Evolutionary conservation across 257 asterid species (phyloP), one percentile per base, ranked within the genome.

Genomic region (Phtheirospermum japonicum): DNA sequence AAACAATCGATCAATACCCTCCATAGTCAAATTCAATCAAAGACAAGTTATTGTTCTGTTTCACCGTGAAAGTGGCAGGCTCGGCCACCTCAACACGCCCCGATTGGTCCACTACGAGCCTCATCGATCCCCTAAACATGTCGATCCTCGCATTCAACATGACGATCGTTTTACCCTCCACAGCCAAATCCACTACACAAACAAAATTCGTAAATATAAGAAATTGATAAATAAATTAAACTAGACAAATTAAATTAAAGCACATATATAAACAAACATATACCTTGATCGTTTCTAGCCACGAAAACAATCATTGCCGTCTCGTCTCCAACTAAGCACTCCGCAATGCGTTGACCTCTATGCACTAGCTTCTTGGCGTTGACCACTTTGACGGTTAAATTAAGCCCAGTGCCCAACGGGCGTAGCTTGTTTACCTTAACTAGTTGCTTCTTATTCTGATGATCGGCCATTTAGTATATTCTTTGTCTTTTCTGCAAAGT

Each of bases 111-210:
- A 80, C 88, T 0, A 81, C 86, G 10, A 84, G 82, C 83, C 95
- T 82, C 93, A 87, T 87, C 4, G 93, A 82, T 60, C 95, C 95
- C 72, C 84, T 84, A 81, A 84, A 84, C 85, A 85, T 82, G 81
- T 87, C 95, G 0, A 87, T 71, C 65, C 70, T 87, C 7, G 93
- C 95, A 32, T 87, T 87, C 20, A 83, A 57, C 49, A 87, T 77
- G 67, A 70, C 63, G 4, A 87, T 68, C 2, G 95, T 87, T 65
- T 56, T 76, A 3, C 89, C 90, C 64, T 84, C 87, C 66, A 75
- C 81, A 50, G 82, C 86, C 73, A 78, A 55, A 63, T 87, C 93
- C 76, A 87, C 95, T 87, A 46, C n/a, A n/a, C n/a, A n/a, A n/a
- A n/a, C n/a, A n/a, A n/a, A n/a, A n/a, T n/a, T n/a, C n/a, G n/a